phyloP scores from a whole-genome alignment of 1,284 basidiomycete genomes.

The Ceratobasidium sp. region DNA sequence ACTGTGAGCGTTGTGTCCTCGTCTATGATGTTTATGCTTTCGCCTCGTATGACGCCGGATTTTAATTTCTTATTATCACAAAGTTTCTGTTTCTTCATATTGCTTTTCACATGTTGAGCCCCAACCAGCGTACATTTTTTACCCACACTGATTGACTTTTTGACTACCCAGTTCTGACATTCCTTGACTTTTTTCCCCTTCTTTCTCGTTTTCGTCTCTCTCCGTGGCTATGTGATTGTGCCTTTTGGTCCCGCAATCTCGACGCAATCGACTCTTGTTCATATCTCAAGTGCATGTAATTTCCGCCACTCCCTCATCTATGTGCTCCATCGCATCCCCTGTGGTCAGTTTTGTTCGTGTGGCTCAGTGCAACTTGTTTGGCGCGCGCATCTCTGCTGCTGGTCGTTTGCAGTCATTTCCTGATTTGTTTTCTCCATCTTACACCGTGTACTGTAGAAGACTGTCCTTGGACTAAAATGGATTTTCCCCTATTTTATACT shows the following conservation, averaged over 20 bases:
- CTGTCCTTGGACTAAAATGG: not conserved
- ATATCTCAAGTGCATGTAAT: constrained; percentile 26
- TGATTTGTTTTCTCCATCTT: not conserved
- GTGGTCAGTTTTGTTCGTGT: not conserved
- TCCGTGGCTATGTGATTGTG: constrained; percentile 16
- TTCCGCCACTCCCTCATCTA: not conserved
- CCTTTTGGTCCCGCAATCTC: constrained; percentile 15
- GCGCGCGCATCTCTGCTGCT: not conserved
- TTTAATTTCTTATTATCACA: constrained; percentile 29
- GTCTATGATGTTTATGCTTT: not conserved
- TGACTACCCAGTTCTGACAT: constrained; percentile 14
- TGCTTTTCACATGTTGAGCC: constrained; percentile 9
- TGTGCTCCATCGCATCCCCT: not conserved
- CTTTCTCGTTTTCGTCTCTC: constrained; percentile 27
- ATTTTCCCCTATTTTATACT: not conserved
- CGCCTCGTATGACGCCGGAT: constrained; percentile 20
- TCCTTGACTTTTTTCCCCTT: constrained; percentile 29
- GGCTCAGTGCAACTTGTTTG: not conserved
- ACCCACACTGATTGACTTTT: constrained; percentile 28
- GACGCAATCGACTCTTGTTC: constrained; percentile 37
- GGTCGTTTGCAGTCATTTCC: not conserved
- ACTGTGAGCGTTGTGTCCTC: not conserved
- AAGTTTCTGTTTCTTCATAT: not conserved
- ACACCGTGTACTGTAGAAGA: constrained; percentile 20
- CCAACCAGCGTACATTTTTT: constrained; percentile 30